A percentile compares a stretch with the other conserved stretches of the same genome.
These are phyloP conservation scores for Pythium aphanidermatum DNA, from an alignment of 352 stramenopile genomes.

Conservation along the genomic window DNA sequence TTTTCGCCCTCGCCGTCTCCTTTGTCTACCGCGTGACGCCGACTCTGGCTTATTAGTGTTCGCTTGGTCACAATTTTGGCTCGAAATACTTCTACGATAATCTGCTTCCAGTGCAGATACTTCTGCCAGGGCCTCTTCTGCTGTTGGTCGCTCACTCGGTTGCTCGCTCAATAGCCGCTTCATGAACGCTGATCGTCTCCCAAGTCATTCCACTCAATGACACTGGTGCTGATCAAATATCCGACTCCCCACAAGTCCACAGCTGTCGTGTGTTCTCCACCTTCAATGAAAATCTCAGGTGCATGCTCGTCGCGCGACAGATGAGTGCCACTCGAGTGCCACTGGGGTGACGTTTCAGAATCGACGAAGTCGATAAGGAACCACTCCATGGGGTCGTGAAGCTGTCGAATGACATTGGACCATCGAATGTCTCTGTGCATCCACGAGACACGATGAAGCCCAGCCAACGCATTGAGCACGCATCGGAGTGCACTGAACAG, in stretches of 20 bases:
- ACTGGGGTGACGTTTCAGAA: slow-evolving; percentile 1
- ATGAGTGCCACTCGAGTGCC: neutral
- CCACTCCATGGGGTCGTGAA: neutral
- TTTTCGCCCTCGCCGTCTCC: too few relatives aligned
- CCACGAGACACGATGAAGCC: neutral
- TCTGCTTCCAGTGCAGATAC: too few relatives aligned
- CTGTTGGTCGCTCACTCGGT: too few relatives aligned
- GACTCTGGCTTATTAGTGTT: too few relatives aligned
- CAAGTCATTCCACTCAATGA: too few relatives aligned
- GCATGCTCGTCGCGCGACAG: neutral
- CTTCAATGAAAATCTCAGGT: slow-evolving; percentile 6
- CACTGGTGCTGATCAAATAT: too few relatives aligned
- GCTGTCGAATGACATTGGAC: slow-evolving; percentile 1
- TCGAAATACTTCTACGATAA: too few relatives aligned
- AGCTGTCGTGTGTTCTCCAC: slow-evolving; percentile 4
- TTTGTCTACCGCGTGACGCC: too few relatives aligned
- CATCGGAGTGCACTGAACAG: slow-evolving; percentile 1
- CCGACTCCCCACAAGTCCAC: slow-evolving; percentile 11
- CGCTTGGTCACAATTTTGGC: too few relatives aligned
- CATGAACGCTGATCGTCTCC: too few relatives aligned
- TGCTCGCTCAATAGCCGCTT: too few relatives aligned
- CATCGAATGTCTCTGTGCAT: slow-evolving; percentile 12
- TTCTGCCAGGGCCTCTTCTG: too few relatives aligned
- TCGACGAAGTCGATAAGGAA: slow-evolving; percentile 8
- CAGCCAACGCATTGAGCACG: slow-evolving; percentile 1